A percentile compares a stretch with the other conserved stretches of the same genome.
phyloP scores from a whole-genome alignment of 2,329 filamentous ascomycete genomes.

The Aspergillus floridensis region DNA sequence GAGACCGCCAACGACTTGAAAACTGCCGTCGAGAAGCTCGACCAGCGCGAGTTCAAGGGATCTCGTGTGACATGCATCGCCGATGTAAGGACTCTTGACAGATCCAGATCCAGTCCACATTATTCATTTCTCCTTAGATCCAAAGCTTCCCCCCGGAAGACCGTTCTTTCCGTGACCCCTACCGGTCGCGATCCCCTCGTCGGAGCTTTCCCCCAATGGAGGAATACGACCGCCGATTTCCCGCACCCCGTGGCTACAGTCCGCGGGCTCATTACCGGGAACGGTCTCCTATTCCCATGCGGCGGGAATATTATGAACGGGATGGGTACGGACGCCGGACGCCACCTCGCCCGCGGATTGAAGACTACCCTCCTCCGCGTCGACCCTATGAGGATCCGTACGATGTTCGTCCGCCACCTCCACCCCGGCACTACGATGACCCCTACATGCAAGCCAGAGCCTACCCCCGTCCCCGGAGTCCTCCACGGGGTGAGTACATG shows the following conservation, averaged over 20 bases:
- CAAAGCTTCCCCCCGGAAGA: conserved; percentile 61
- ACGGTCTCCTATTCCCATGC: conserved; percentile 67
- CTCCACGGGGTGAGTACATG: conserved; percentile 41
- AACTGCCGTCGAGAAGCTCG: conserved; percentile 90
- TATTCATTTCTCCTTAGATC: conserved; percentile 52
- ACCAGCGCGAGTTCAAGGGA: conserved; percentile 90
- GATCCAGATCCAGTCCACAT: conserved; percentile 21
- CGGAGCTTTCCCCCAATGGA: conserved; percentile 66
- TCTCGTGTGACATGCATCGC: conserved; percentile 78
- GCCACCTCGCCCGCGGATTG: conserved; percentile 72
- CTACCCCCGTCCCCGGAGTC: conserved; percentile 50
- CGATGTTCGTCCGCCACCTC: conserved; percentile 51
- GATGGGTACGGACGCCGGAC: conserved; percentile 74
- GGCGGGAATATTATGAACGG: conserved; percentile 85
- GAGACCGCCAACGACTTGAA: conserved; percentile 88
- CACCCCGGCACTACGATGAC: conserved; percentile 54
- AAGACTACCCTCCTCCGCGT: conserved; percentile 68
- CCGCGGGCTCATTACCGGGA: conserved; percentile 84
- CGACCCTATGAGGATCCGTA: conserved; percentile 62
- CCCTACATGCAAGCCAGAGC: conserved; percentile 58
- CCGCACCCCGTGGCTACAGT: conserved; percentile 76
- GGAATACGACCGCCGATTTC: conserved; percentile 80
- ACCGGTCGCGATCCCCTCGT: conserved; percentile 78
- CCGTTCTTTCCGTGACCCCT: conserved; percentile 64
- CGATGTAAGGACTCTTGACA: conserved; percentile 63